These are phyloP conservation scores for Fusarium pilosicola DNA, from an alignment of 2,329 filamentous ascomycete genomes.

Conservation along the genomic window DNA sequence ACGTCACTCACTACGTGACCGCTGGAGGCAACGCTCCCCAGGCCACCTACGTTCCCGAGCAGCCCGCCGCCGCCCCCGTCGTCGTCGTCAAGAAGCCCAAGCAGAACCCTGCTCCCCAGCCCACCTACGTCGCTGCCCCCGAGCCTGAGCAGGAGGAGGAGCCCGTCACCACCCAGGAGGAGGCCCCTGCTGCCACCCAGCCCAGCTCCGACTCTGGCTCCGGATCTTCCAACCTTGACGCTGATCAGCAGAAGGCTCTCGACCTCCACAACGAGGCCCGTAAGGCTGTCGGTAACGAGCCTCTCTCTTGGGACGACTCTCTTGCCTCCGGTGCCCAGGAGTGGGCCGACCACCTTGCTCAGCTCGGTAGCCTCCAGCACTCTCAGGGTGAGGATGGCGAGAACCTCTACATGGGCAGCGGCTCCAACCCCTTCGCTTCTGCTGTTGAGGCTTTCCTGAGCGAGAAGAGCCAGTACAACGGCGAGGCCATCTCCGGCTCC, in stretches of 20 bases:
- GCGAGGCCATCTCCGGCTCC: slow-evolving; percentile 27
- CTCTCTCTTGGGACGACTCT: slow-evolving; percentile 36
- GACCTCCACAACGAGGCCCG: slow-evolving; percentile 43
- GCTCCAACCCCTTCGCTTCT: slow-evolving; percentile 23
- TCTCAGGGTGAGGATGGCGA: slow-evolving; percentile 35
- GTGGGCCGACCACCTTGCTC: slow-evolving; percentile 38
- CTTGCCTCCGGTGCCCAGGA: slow-evolving; percentile 38
- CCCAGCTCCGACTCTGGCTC: slow-evolving; percentile 5
- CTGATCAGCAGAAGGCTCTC: slow-evolving; percentile 38
- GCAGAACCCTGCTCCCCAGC: neutral
- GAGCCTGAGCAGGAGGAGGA: neutral
- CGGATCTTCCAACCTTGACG: slow-evolving; percentile 20
- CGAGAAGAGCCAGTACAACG: slow-evolving; percentile 40
- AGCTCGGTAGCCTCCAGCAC: slow-evolving; percentile 34
- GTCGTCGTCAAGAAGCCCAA: slow-evolving; percentile 11
- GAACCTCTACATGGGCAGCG: slow-evolving; percentile 41
- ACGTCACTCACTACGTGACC: slow-evolving; percentile 28
- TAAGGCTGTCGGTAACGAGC: slow-evolving; percentile 28
- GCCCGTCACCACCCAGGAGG: neutral
- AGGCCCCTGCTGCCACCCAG: neutral
- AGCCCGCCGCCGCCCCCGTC: neutral
- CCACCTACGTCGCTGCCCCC: neutral
- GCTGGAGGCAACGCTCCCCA: slow-evolving; percentile 2
- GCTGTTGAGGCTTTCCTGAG: slow-evolving; percentile 36
- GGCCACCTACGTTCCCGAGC: neutral